Base-by-base conservation (phyloP, 805 yeast genomes). In the Kazachstania africana region DNA sequence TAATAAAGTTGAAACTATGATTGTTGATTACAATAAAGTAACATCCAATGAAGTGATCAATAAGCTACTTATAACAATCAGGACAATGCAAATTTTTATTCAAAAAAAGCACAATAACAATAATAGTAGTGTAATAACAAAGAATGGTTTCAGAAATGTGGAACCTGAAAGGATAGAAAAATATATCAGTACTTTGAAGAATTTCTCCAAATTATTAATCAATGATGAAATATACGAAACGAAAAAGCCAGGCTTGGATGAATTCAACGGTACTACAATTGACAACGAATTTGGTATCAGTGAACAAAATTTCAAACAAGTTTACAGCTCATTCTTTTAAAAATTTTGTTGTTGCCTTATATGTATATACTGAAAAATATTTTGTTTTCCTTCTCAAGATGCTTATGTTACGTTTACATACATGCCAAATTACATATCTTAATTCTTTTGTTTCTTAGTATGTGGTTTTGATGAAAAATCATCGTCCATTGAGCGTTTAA, bases 401-500 rank as follows among this genome's bases (percentile, higher is more conserved):
- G n/a, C n/a, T n/a, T n/a, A n/a, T n/a, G n/a, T n/a, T n/a, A n/a
- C n/a, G n/a, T n/a, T n/a, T 6, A 19, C 22, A 19, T 19, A 19
- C 10, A 19, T 19, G 10, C 10, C 6, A 8, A 10, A 19, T 10
- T 19, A 19, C 22, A 19, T 10, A 19, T 19, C 22, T 19, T 19
- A 10, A 6, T 10, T 19, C 22, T 19, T 19, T 19, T 19, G 22
- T 10, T 10, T 19, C 22, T 19, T 19, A n/a, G n/a, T n/a, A n/a
- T n/a, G n/a, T 19, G 6, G 22, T 8, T 10, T 19, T 10, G 22
- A 10, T 19, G 10, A 19, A 8, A 8, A 6, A 10, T 19, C 22
- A 19, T 19, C 22, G 6, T 23, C 13, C 5, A 23, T 14, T 12
- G 23, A n/a, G 2, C 45, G 40, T 28, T 47, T 50, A n/a, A 47